phyloP scores from a whole-genome alignment of 352 stramenopile species.

The Pythium monospermum region DNA sequence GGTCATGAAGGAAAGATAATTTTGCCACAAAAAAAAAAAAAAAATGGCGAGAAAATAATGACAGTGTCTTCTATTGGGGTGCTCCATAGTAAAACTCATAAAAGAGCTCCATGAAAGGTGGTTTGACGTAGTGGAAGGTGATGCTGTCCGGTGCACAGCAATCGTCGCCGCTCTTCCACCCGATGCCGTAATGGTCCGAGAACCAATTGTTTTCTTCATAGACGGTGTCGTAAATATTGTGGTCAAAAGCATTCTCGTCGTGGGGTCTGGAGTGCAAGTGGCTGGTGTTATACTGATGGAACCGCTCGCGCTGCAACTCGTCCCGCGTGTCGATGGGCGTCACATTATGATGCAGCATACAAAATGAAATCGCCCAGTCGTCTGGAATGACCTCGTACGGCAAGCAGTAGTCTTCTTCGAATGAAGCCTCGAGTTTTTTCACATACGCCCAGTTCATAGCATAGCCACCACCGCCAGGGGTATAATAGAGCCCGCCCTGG shows the following conservation, averaged over 20 bases:
- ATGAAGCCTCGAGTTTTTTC: conserved; percentile 53
- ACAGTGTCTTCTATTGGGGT: not conserved
- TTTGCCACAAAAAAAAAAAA: not conserved
- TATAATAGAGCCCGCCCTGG: conserved; percentile 77
- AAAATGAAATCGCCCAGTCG: conserved; percentile 87
- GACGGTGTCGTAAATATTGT: conserved; percentile 66
- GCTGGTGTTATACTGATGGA: conserved; percentile 82
- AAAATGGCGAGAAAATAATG: too few species aligned
- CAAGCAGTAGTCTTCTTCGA: conserved; percentile 73
- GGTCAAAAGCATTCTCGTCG: conserved; percentile 69
- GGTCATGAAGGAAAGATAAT: not conserved
- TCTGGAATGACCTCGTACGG: conserved; percentile 66
- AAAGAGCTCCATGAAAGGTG: conserved; percentile 78
- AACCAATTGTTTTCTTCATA: conserved; percentile 89
- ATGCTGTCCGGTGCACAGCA: conserved; percentile 77
- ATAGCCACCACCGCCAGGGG: conserved; percentile 72
- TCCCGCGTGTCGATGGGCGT: conserved; percentile 73
- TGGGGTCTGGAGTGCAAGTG: conserved; percentile 59
- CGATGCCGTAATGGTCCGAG: conserved; percentile 75
- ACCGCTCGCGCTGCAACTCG: conserved; percentile 58
- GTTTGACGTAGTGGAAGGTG: conserved; percentile 85
- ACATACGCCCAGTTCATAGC: conserved; percentile 83
- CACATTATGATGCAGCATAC: conserved; percentile 70
- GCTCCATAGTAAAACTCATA: conserved; percentile 73
- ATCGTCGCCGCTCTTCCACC: conserved; percentile 70